Base-by-base conservation (phyloP, 176 grass and related monocot genomes). In the Carex parvula region DNA sequence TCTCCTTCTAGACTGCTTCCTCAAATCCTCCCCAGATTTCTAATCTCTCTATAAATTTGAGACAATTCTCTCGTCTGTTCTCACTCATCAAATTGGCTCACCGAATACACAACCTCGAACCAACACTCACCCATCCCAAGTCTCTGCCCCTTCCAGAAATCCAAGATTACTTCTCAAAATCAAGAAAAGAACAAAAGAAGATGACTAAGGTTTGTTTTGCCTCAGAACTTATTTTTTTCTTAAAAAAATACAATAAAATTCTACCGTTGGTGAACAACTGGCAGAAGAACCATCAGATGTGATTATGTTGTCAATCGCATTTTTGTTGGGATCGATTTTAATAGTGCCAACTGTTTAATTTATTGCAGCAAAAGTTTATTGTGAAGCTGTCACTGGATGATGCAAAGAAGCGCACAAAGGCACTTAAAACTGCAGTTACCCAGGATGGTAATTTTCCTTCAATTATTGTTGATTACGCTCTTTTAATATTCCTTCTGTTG, bases 341-440 rank as follows among this genome's bases (percentile, higher is more conserved):
- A 26, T 9, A 35, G 6, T 39, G 32, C 3, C 4, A 18, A 79
- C 14, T n/a, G 6, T 60, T 44, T 46, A 33, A 35, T 60, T 62
- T 64, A 20, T 64, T 89, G 69, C 88, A 92, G 93, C 93, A 94
- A 92, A 94, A 94, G 84, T 79, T 94, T 70, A 79, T 94, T 61
- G 70, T 94, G 7, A 94, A 90, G 77, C 41, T 94, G 63, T 48
- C 18, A 1, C 74, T 92, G 70, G 82, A 87, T 8, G 79, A 88
- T 2, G 76, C 89, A 76, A 92, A 60, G 84, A 95, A 89, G 72
- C 88, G 59, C 59, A 41, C 64, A 70, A 95, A 92, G 73, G 93
- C 88, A 85, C 89, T 94, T 53, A 89, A 92, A 87, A 83, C 86
- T 42, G 88, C 90, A 33, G 93, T 88, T 11, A 85, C 81, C 35